Evolutionary conservation across 352 stramenopile species (phyloP).

Genomic region (Pythium oligandrum): DNA sequence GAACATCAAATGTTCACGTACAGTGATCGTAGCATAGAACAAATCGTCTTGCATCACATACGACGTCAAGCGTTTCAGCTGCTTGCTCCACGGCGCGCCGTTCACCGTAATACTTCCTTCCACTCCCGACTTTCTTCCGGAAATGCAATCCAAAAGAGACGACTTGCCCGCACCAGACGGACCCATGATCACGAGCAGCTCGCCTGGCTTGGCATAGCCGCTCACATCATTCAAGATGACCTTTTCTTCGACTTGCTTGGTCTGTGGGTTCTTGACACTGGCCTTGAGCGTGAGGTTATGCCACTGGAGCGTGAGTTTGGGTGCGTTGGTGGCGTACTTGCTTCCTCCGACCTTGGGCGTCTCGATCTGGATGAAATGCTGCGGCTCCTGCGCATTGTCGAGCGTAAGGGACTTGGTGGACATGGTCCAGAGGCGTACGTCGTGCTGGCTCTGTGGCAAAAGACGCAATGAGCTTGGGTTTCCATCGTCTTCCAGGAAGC

Average conservation of each 20-base stretch:
- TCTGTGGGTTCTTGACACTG: conserved; percentile 27
- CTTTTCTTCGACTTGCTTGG: conserved; percentile 12
- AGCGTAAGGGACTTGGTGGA: too few species aligned
- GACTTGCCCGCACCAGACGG: conserved; percentile 84
- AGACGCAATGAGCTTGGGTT: too few species aligned
- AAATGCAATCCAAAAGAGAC: conserved; percentile 93
- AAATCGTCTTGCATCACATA: conserved; percentile 92
- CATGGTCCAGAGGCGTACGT: too few species aligned
- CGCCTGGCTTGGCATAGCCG: conserved; percentile 36
- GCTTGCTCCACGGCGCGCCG: conserved; percentile 37
- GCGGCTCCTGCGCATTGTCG: too few species aligned
- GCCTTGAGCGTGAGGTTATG: conserved; percentile 28
- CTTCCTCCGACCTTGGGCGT: too few species aligned
- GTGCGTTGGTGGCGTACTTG: neutral
- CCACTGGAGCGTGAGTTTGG: conserved; percentile 33
- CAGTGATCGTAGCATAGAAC: conserved; percentile 85
- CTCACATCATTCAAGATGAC: conserved; percentile 47
- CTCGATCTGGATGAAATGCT: too few species aligned
- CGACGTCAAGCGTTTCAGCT: conserved; percentile 11
- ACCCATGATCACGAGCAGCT: conserved; percentile 67
- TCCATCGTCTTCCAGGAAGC: too few species aligned
- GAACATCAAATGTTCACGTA: conserved; percentile 87
- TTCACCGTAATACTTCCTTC: conserved; percentile 58
- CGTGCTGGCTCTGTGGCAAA: too few species aligned
- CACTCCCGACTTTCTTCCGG: conserved; percentile 77